Percentiles rank a stretch among this genome's conserved stretches.
Evolutionary conservation across 2,329 filamentous ascomycete genomes (phyloP).

Genomic region (Lithohypha guttulata): DNA sequence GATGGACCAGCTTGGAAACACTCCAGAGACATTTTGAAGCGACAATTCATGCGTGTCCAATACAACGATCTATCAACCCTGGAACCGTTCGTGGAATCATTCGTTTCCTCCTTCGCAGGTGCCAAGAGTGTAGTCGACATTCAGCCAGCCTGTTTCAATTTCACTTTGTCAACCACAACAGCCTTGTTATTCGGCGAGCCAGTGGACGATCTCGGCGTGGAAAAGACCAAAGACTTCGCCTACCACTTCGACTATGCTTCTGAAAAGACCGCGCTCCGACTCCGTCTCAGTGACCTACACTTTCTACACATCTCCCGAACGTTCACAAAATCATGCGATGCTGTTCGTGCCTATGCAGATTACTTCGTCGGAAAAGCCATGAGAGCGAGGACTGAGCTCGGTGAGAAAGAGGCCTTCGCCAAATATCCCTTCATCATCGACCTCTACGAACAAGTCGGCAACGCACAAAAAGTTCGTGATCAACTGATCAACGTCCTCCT

Average conservation of each 20-base stretch:
- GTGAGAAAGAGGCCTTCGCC: too few species aligned
- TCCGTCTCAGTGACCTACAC: conserved; percentile 33
- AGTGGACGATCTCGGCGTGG: conserved; percentile 11
- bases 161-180: conserved; percentile 41
- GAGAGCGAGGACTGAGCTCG: too few species aligned
- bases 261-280: conserved; percentile 29
- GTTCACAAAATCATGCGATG: conserved; percentile 21
- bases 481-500: conserved; percentile 58
- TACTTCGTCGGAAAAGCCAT: conserved; percentile 33
- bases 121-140: conserved; percentile 30
- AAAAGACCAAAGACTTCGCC: conserved; percentile 29
- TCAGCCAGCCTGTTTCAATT: conserved; percentile 38
- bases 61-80: conserved; percentile 27
- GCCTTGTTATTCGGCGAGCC: conserved; percentile 28
- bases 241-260: conserved; percentile 40
- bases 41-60: conserved; percentile 28
- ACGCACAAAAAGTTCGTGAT: conserved; percentile 28
- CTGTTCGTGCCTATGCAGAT: conserved; percentile 22
- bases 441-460: too few species aligned
- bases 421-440: too few species aligned
- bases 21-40: conserved; percentile 29
- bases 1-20: conserved; percentile 30
- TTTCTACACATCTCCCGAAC: conserved; percentile 33
- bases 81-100: conserved; percentile 18
- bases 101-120: conserved; percentile 11